Conservation (phyloP, 768 basidiomycete genomes). For the Auricularia auricula-judae region DNA sequence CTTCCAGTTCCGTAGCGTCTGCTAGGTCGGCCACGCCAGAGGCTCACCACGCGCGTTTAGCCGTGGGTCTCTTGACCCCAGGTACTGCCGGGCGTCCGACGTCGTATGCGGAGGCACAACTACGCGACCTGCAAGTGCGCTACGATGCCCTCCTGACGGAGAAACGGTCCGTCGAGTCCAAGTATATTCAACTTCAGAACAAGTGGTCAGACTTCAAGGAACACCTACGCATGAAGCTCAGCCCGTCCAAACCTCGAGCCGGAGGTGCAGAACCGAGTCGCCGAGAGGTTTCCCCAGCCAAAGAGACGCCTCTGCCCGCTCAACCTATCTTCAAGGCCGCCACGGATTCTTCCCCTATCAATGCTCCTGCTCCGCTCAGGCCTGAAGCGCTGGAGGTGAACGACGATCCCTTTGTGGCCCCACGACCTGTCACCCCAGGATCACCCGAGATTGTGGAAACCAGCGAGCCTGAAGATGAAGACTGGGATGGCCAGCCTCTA, state of each 20-base stretch:
- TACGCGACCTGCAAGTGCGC: background rate
- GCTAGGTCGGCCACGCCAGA: too few species aligned
- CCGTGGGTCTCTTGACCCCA: background rate
- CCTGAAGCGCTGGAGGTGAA: background rate
- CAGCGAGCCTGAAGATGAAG: background rate
- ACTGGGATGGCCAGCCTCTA: background rate
- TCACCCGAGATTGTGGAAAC: background rate
- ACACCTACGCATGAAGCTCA: background rate
- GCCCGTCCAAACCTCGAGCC: background rate
- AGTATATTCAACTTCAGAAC: background rate
- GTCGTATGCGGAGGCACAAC: background rate
- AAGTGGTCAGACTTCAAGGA: background rate
- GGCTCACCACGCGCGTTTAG: background rate
- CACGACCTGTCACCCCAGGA: background rate
- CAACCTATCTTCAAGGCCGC: background rate
- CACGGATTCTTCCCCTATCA: background rate
- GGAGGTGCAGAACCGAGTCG: background rate
- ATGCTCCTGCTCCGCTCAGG: background rate
- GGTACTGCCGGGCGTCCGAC: background rate
- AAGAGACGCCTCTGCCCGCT: background rate
- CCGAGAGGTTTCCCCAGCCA: background rate
- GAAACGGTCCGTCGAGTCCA: background rate
- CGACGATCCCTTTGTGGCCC: background rate
- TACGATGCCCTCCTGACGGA: background rate
- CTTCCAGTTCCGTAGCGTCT: too few species aligned